Percentiles rank a stretch among this genome's conserved stretches.
Conservation (phyloP, 257 asterid species). For the Solanum piurae region DNA sequence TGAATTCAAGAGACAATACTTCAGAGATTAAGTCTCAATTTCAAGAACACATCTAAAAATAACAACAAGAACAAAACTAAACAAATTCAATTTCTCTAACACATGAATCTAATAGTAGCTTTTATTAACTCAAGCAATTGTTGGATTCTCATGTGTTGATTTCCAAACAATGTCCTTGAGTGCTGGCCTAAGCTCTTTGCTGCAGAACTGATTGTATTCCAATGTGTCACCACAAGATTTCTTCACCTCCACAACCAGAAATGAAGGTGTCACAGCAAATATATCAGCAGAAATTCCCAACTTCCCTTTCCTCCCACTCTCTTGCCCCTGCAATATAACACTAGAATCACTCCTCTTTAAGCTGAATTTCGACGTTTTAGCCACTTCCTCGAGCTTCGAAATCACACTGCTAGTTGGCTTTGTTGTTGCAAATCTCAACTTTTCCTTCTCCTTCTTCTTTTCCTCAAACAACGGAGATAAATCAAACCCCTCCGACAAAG, state of each 20-base stretch:
- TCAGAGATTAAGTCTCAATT: not conserved
- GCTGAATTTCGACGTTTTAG: slow-evolving; percentile 43
- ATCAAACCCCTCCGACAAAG: slow-evolving; percentile 51
- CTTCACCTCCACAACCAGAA: slow-evolving; percentile 67
- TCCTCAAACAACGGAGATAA: slow-evolving; percentile 50
- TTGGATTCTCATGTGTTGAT: slow-evolving; percentile 22
- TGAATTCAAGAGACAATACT: not conserved
- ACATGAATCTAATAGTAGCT: not conserved
- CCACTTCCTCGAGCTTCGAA: slow-evolving; percentile 59
- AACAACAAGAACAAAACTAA: not conserved
- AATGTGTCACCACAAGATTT: slow-evolving; percentile 59
- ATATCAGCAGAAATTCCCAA: slow-evolving; percentile 58
- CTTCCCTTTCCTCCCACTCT: slow-evolving; percentile 66
- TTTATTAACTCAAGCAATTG: slow-evolving; percentile 14
- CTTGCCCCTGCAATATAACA: slow-evolving; percentile 49
- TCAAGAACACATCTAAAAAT: not conserved
- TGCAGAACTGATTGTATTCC: slow-evolving; percentile 62
- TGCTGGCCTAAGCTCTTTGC: slow-evolving; percentile 59
- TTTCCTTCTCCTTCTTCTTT: slow-evolving; percentile 34
- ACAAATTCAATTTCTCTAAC: not conserved
- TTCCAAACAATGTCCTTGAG: slow-evolving; percentile 60
- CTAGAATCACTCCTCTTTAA: slow-evolving; percentile 51
- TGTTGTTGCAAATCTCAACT: slow-evolving; percentile 51
- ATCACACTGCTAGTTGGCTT: slow-evolving; percentile 59
- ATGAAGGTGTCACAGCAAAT: slow-evolving; percentile 41